Evolutionary conservation across 495 filamentous ascomycete species (phyloP).

Genomic region (Trichoderma gamsii): DNA sequence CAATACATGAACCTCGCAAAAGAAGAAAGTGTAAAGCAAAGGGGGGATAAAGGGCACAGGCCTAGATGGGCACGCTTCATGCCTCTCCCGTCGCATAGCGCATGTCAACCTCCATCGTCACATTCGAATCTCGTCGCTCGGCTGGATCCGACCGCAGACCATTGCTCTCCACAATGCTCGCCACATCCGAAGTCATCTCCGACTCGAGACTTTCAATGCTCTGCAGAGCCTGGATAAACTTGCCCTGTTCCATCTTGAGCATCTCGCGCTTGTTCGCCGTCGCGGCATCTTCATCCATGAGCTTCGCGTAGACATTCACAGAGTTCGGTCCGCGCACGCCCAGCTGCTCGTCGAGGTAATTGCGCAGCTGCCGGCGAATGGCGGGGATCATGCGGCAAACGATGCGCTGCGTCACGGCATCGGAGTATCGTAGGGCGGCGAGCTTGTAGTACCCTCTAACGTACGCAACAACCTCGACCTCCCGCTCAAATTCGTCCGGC

Average conservation of each 20-base stretch:
- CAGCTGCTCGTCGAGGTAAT: conserved; percentile 36
- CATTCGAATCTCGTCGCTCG: neutral
- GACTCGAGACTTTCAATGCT: conserved; percentile 34
- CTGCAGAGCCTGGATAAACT: conserved; percentile 35
- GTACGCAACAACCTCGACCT: conserved; percentile 43
- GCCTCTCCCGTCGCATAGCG: neutral
- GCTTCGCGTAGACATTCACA: conserved; percentile 22
- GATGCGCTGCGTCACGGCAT: conserved; percentile 41
- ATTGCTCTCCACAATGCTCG: conserved; percentile 39
- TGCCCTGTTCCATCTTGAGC: conserved; percentile 34
- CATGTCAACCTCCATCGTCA: neutral
- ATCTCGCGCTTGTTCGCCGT: conserved; percentile 30
- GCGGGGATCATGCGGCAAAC: conserved; percentile 39
- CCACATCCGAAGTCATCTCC: neutral
- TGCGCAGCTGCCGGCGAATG: conserved; percentile 25
- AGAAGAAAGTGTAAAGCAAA: neutral
- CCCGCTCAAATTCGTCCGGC: conserved; percentile 40
- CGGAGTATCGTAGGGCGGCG: conserved; percentile 44
- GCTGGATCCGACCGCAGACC: conserved; percentile 17
- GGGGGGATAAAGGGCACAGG: neutral
- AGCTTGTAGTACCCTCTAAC: conserved; percentile 49
- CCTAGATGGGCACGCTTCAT: neutral
- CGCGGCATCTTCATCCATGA: conserved; percentile 42
- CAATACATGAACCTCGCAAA: neutral
- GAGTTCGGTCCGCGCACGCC: conserved; percentile 25